These are phyloP conservation scores for Mortierella sp. DNA, from an alignment of 371 early-diverging fungal genomes.

Conservation along the genomic window DNA sequence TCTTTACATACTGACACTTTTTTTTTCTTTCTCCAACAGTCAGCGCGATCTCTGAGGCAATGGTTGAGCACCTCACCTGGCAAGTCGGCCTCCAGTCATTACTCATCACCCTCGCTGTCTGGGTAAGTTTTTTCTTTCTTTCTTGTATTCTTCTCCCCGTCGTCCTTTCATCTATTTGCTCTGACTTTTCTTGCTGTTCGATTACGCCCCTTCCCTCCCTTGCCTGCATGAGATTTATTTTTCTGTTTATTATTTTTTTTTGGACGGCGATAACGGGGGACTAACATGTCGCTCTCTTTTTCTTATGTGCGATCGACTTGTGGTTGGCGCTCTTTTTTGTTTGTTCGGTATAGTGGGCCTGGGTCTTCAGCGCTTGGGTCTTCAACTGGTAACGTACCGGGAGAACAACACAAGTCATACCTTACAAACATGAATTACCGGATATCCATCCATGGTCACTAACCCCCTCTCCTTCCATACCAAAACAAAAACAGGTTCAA, in stretches of 20 bases:
- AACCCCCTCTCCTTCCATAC: neutral
- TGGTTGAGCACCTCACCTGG: conserved; percentile 38
- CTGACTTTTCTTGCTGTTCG: neutral
- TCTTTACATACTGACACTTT: neutral
- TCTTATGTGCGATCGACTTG: neutral
- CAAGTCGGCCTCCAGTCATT: conserved; percentile 40
- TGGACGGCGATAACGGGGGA: neutral
- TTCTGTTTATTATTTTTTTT: neutral
- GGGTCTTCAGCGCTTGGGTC: conserved; percentile 49
- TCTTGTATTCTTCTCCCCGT: neutral
- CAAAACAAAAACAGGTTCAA: conserved; percentile 34
- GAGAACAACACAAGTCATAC: neutral
- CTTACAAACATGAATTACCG: neutral
- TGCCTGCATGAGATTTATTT: neutral
- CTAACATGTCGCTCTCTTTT: neutral
- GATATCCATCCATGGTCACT: neutral
- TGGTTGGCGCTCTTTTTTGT: neutral
- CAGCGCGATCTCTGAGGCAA: conserved; percentile 41
- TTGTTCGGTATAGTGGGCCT: conserved; percentile 32
- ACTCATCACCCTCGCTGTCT: conserved; percentile 44
- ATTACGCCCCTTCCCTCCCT: conserved; percentile 4
- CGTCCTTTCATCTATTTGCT: neutral
- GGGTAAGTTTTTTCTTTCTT: conserved; percentile 28
- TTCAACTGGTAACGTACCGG: conserved; percentile 40
- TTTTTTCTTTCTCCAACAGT: conserved; percentile 17